Base-by-base conservation (phyloP, 495 filamentous ascomycete genomes). In the Platismatia glauca region DNA sequence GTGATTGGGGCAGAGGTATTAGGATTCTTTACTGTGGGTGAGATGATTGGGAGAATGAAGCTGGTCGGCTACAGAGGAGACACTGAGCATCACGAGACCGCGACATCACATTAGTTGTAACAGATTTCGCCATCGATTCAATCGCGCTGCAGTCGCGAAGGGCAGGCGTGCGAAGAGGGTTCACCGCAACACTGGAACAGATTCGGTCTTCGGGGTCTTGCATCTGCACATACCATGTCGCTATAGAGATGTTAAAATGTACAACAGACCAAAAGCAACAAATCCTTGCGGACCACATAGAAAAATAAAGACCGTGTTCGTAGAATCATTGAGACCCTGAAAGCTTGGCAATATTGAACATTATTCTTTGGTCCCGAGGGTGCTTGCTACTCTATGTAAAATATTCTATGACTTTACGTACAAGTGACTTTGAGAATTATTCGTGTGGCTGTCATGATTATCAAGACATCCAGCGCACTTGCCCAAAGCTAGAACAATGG, bases 1-100 rank as follows among this genome's bases (percentile, higher is more conserved):
- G 88, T 99, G 59, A 74, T 96, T 63, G 71, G 76, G 44, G 93
- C 92, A 43, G 94, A 99, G 79, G 82, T 90, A 57, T 75, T 99
- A 62, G 94, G 94, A 59, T 97, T 99, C 82, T 99, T 97, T 83
- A 92, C 91, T 22, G 84, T 99, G 29, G 94, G 94, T 62, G 91
- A 97, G 83, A 97, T 99, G 77, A 87, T 97, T 67, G 94, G 94
- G 62, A 81, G 92, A 62, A 80, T 91, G 76, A 96, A 97, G 86
- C 72, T 99, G 65, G 79, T 99, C 69, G 94, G 94, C 65, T 99
- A 97, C 80, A 80, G 84, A 73, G 90, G 89, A 69, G 82, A 88
- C 67, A 67, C 73, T 68, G 78, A 74, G 50, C 77, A 77, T 67
- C 83, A 84, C 61, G 72, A 69, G 63, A 41, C 50, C n/a, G 61